phyloP scores from a whole-genome alignment of 495 filamentous ascomycete genomes.

The Xylaria scruposa region DNA sequence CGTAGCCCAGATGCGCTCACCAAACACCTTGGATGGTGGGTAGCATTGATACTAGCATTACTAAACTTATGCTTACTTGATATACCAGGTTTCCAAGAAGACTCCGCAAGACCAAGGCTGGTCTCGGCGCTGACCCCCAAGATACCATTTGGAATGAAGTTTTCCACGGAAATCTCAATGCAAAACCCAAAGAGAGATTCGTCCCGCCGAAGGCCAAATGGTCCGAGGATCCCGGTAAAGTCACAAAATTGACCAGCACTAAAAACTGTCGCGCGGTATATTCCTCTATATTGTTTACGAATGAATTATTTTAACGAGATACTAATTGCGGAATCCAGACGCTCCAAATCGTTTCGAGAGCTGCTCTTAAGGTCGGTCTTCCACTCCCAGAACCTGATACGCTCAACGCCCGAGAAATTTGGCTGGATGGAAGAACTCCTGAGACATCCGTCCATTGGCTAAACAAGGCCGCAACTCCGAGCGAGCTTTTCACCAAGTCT shows the following conservation, averaged over 20 bases:
- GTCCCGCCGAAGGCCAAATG: constrained; percentile 14
- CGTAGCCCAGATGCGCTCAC: neutral
- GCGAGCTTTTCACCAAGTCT: neutral
- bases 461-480: neutral
- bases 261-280: neutral
- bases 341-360: neutral
- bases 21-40: constrained; percentile 23
- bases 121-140: constrained; percentile 24
- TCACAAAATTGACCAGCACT: constrained; percentile 1
- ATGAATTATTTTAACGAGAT: neutral
- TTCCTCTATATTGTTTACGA: neutral
- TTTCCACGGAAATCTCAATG: constrained; percentile 20
- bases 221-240: constrained; percentile 5
- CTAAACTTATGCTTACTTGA: neutral
- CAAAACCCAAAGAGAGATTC: neutral
- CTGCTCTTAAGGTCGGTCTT: neutral
- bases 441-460: neutral
- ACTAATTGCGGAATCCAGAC: neutral
- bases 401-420: neutral
- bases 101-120: constrained; percentile 13
- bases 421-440: neutral
- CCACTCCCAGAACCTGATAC: constrained; percentile 1
- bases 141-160: constrained; percentile 16
- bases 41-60: neutral
- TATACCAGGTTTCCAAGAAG: constrained; percentile 7